phyloP scores from a whole-genome alignment of 2,329 filamentous ascomycete genomes.

The Diaporthe sp. region DNA sequence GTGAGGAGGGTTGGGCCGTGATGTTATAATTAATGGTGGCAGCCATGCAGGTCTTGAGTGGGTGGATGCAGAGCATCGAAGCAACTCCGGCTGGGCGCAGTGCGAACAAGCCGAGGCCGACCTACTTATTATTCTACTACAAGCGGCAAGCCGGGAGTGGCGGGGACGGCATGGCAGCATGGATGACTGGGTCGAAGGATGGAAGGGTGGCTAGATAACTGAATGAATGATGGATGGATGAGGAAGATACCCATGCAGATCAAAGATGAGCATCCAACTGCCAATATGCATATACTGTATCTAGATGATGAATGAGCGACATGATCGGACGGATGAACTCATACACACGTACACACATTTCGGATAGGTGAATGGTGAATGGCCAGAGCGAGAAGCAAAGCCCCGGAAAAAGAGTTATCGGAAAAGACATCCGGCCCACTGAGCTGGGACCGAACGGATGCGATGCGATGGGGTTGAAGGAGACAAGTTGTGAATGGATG shows the following conservation, averaged over 20 bases:
- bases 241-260: conserved; percentile 29
- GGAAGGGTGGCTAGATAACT: background rate
- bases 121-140: background rate
- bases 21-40: conserved; percentile 17
- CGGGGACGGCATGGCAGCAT: conserved; percentile 3
- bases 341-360: background rate
- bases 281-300: background rate
- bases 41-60: background rate
- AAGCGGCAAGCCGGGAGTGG: background rate
- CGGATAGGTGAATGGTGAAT: background rate
- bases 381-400: background rate
- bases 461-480: background rate
- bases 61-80: conserved; percentile 24
- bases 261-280: background rate
- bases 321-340: background rate
- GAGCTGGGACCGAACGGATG: conserved; percentile 26
- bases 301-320: background rate
- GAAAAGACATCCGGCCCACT: conserved; percentile 14
- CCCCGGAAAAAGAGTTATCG: conserved; percentile 19
- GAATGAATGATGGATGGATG: conserved; percentile 12
- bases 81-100: background rate
- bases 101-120: conserved; percentile 1
- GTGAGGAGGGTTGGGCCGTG: background rate
- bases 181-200: background rate
- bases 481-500: background rate